A percentile compares a stretch with the other conserved stretches of the same genome.
Evolutionary conservation across 2,329 filamentous ascomycete species (phyloP).

Genomic region (Aschersonia sp.): DNA sequence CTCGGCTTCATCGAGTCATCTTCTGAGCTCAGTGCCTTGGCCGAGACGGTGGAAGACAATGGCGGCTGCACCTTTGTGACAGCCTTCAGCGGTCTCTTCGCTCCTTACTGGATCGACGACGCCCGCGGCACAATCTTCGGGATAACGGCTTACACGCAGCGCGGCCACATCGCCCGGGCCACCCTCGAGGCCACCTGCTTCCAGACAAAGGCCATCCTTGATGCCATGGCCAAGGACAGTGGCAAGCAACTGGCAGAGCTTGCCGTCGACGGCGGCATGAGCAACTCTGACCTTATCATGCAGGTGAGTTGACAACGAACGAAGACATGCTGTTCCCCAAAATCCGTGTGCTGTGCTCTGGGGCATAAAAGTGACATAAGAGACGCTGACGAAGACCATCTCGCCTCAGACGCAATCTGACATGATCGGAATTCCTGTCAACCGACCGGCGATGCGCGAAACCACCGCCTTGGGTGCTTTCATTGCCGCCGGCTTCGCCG

Average conservation of each 20-base stretch:
- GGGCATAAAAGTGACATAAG: too few relatives aligned
- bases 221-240: constrained; percentile 69
- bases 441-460: constrained; percentile 69
- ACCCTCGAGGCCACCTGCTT: constrained; percentile 73
- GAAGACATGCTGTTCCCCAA: neutral
- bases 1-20: constrained; percentile 38
- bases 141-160: constrained; percentile 63
- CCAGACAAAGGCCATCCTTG: constrained; percentile 69
- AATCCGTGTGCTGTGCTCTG: neutral
- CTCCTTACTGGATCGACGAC: constrained; percentile 77
- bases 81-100: constrained; percentile 68
- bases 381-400: too few relatives aligned
- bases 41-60: constrained; percentile 44
- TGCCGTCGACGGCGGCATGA: constrained; percentile 78
- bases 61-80: constrained; percentile 68
- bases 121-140: constrained; percentile 68
- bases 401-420: constrained; percentile 53
- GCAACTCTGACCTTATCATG: constrained; percentile 69
- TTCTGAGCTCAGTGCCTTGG: constrained; percentile 28
- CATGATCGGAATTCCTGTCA: constrained; percentile 65
- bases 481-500: constrained; percentile 68
- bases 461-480: constrained; percentile 71
- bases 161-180: constrained; percentile 64
- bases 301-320: constrained; percentile 26
- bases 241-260: constrained; percentile 58